Conservation (phyloP, 78 protist species). For the Guillardia theta region DNA sequence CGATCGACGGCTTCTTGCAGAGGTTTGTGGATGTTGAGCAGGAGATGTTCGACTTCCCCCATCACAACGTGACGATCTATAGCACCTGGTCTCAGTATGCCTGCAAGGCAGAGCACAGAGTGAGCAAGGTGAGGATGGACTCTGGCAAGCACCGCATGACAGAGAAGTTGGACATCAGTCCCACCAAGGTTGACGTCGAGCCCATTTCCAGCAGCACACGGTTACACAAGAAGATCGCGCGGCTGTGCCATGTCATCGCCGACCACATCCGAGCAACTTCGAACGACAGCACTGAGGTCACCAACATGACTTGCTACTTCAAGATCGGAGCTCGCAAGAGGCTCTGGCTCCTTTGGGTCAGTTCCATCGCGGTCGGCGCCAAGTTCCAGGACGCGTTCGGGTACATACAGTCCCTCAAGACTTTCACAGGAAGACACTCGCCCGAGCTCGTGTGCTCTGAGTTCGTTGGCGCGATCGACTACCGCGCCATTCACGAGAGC, state of each 20-base stretch:
- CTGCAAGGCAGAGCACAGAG: neutral
- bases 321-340: constrained; percentile 5
- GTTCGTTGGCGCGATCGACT: neutral
- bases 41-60: neutral
- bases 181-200: neutral
- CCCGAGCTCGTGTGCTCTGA: neutral
- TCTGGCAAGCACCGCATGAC: neutral
- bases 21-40: neutral
- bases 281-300: neutral
- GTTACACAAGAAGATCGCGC: neutral
- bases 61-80: neutral
- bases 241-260: neutral
- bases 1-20: neutral
- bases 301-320: neutral
- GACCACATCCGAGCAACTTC: neutral
- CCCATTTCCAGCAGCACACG: neutral
- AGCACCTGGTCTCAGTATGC: neutral
- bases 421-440: neutral
- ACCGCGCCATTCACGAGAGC: neutral
- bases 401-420: neutral
- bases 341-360: neutral
- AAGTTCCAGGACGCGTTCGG: neutral
- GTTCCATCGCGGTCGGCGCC: neutral
- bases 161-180: neutral
- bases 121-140: neutral